phyloP scores from a whole-genome alignment of 1,139 yeast species.

The Saccharomyces pastorianus region DNA sequence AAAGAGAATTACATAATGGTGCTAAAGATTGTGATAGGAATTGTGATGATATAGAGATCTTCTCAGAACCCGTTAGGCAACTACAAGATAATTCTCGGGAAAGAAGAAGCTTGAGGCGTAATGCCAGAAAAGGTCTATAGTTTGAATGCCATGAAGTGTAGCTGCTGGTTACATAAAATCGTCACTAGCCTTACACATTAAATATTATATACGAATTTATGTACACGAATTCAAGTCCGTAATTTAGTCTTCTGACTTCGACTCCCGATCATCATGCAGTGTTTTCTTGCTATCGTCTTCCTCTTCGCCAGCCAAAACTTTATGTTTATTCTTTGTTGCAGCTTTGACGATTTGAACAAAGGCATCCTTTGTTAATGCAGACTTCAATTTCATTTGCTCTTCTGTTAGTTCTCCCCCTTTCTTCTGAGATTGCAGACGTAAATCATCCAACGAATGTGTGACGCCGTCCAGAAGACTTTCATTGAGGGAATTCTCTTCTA shows the following conservation, averaged over 20 bases:
- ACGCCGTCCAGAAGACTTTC: conserved; percentile 4
- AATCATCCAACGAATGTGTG: conserved; percentile 12
- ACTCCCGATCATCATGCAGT: background rate
- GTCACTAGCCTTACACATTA: background rate
- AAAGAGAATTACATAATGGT: background rate
- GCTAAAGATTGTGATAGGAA: background rate
- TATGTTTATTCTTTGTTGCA: conserved; percentile 59
- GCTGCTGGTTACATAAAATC: background rate
- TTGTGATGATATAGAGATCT: background rate
- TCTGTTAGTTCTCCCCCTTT: conserved; percentile 3
- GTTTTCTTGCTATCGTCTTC: conserved; percentile 4
- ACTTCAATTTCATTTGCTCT: conserved; percentile 22
- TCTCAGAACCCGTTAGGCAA: background rate
- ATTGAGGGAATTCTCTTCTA: conserved; percentile 17
- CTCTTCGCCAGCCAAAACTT: conserved; percentile 11
- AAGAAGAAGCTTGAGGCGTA: background rate
- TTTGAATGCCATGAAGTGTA: background rate
- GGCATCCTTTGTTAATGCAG: conserved; percentile 39
- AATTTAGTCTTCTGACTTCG: background rate
- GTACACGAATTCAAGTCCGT: background rate
- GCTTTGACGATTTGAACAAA: conserved; percentile 71
- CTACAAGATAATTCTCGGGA: background rate
- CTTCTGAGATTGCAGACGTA: conserved; percentile 9
- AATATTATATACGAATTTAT: background rate
- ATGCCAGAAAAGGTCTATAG: background rate